Evolutionary conservation across 192 early-diverging fungal species (phyloP).

Genomic region (Coemansia sp.): DNA sequence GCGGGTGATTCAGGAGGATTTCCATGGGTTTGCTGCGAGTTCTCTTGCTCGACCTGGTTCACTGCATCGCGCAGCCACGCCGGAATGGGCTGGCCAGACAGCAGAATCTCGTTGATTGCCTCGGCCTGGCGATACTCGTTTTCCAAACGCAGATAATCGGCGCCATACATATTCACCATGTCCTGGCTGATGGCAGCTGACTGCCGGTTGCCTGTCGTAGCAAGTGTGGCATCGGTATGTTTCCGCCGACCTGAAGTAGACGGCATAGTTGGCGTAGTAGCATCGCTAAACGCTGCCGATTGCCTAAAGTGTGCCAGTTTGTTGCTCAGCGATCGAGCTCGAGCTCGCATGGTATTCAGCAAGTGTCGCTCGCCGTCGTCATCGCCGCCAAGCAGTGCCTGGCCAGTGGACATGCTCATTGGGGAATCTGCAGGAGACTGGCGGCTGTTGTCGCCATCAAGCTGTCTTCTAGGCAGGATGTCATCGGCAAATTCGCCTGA

Average conservation of each 20-base stretch:
- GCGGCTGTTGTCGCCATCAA: too few species aligned
- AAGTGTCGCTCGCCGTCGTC: conserved; percentile 10
- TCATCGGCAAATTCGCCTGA: not conserved
- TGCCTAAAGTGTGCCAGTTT: conserved; percentile 23
- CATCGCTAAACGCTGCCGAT: conserved; percentile 33
- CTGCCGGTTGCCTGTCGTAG: conserved; percentile 10
- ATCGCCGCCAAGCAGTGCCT: conserved; percentile 8
- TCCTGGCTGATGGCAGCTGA: conserved; percentile 7
- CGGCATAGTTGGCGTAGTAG: not conserved
- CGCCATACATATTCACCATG: conserved; percentile 31
- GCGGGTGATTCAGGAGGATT: not conserved
- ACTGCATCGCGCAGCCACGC: conserved; percentile 49
- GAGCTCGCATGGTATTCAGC: conserved; percentile 31
- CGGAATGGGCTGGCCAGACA: conserved; percentile 50
- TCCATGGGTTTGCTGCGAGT: not conserved
- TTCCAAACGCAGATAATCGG: conserved; percentile 32
- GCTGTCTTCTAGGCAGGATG: too few species aligned
- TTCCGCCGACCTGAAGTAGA: conserved; percentile 6
- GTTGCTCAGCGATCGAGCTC: conserved; percentile 41
- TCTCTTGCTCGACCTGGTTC: conserved; percentile 22
- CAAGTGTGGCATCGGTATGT: conserved; percentile 13
- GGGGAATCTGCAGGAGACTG: conserved; percentile 17
- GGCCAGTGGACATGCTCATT: conserved; percentile 18
- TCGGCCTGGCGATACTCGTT: conserved; percentile 51
- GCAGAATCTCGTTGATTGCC: conserved; percentile 50